Evolutionary conservation across 441 rosid genomes (phyloP).

Genomic region (Lepidium campestre): DNA sequence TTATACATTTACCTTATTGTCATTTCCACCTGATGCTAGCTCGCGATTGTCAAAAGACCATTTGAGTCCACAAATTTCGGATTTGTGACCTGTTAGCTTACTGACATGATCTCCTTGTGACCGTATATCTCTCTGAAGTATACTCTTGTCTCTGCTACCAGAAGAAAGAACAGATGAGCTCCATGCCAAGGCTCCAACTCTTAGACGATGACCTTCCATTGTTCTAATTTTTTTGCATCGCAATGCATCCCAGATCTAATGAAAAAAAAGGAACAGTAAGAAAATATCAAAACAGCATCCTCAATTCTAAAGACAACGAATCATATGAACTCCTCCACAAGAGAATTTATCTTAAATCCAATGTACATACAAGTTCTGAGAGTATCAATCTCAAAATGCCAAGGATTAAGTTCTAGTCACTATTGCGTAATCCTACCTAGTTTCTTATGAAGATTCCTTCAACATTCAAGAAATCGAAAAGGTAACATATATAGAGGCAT

Average conservation of each 20-base stretch:
- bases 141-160: conserved; percentile 90
- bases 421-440: not conserved
- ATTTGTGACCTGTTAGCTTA: conserved; percentile 84
- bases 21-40: conserved; percentile 96
- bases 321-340: too few species aligned
- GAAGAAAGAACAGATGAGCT: conserved; percentile 73
- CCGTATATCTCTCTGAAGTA: conserved; percentile 82
- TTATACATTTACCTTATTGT: conserved; percentile 56
- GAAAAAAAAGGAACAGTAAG: not conserved
- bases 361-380: too few species aligned
- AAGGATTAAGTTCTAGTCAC: not conserved
- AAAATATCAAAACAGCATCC: not conserved
- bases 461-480: not conserved
- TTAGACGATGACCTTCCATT: conserved; percentile 90
- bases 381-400: too few species aligned
- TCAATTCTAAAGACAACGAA: not conserved
- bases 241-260: conserved; percentile 85
- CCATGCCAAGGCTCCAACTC: conserved; percentile 94
- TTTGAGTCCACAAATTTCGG: conserved; percentile 93
- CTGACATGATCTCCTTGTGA: conserved; percentile 70
- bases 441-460: not conserved
- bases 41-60: conserved; percentile 94
- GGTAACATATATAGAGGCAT: not conserved
- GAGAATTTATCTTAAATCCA: too few species aligned
- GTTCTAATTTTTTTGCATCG: conserved; percentile 70